Evolutionary conservation across 768 basidiomycete species (phyloP).

Genomic region (Lactifluus subvellereus): DNA sequence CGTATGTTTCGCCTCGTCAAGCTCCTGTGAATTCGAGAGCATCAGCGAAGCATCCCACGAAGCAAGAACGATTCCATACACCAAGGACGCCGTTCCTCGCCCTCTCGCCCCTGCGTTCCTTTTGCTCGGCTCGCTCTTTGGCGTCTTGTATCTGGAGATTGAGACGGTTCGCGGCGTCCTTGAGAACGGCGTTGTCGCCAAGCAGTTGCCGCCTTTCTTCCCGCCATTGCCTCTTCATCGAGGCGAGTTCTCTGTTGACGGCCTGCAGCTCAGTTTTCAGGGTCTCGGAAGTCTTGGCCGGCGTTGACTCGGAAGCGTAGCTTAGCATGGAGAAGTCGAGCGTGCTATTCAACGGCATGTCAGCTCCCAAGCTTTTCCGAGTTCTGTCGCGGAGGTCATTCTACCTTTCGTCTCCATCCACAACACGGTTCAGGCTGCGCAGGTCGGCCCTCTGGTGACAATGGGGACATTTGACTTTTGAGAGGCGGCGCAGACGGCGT

Average conservation of each 20-base stretch:
- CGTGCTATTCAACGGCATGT: slow-evolving; percentile 36
- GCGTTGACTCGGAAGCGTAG: slow-evolving; percentile 54
- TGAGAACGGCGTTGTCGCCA: slow-evolving; percentile 67
- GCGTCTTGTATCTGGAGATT: slow-evolving; percentile 53
- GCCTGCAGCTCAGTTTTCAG: slow-evolving; percentile 52
- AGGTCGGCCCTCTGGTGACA: slow-evolving; percentile 61
- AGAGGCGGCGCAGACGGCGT: slow-evolving; percentile 54
- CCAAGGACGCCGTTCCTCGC: slow-evolving; percentile 48
- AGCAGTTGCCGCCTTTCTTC: slow-evolving; percentile 57
- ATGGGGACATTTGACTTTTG: slow-evolving; percentile 60
- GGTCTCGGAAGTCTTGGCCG: slow-evolving; percentile 60
- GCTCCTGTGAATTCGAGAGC: slow-evolving; percentile 46
- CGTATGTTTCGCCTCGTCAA: slow-evolving; percentile 57
- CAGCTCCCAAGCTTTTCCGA: background rate
- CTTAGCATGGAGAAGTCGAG: slow-evolving; percentile 44
- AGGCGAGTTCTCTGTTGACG: slow-evolving; percentile 57
- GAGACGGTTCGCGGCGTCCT: slow-evolving; percentile 63
- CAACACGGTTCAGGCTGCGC: slow-evolving; percentile 35
- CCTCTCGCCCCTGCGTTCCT: slow-evolving; percentile 44
- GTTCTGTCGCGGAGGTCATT: background rate
- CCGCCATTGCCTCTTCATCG: slow-evolving; percentile 65
- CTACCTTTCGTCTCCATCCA: slow-evolving; percentile 59
- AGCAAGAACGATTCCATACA: slow-evolving; percentile 34
- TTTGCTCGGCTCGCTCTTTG: slow-evolving; percentile 54
- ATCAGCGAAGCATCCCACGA: slow-evolving; percentile 1